phyloP scores from a whole-genome alignment of 2,329 filamentous ascomycete genomes.

The Daldinia sp. region DNA sequence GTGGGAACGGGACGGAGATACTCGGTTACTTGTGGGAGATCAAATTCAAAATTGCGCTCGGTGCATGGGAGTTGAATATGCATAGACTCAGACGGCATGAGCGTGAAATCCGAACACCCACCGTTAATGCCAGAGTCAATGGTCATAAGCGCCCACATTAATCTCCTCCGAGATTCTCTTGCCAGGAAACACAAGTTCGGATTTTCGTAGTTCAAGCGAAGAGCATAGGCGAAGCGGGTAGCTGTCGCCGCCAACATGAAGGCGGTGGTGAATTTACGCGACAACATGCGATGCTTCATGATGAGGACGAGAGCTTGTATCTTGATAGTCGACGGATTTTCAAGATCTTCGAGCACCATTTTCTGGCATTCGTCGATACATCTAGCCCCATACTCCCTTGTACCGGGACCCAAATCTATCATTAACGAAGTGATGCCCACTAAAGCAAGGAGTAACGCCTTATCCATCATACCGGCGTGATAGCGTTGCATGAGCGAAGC shows the following conservation, averaged over 20 bases:
- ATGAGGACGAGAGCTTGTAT: slow-evolving; percentile 58
- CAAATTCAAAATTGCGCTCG: slow-evolving; percentile 63
- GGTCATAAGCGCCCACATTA: slow-evolving; percentile 60
- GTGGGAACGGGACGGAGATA: slow-evolving; percentile 53
- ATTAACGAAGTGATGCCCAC: slow-evolving; percentile 65
- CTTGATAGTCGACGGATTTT: slow-evolving; percentile 64
- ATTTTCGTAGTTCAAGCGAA: slow-evolving; percentile 60
- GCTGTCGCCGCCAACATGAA: slow-evolving; percentile 58
- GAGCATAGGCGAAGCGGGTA: slow-evolving; percentile 57
- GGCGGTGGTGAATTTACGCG: slow-evolving; percentile 55
- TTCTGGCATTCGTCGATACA: slow-evolving; percentile 64
- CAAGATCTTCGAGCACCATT: slow-evolving; percentile 61
- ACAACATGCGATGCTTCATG: slow-evolving; percentile 58
- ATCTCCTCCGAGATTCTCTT: slow-evolving; percentile 44
- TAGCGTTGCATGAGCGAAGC: slow-evolving; percentile 68
- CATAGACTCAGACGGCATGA: slow-evolving; percentile 55
- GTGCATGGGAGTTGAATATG: slow-evolving; percentile 59
- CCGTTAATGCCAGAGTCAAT: slow-evolving; percentile 58
- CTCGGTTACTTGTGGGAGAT: slow-evolving; percentile 63
- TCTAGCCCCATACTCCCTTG: slow-evolving; percentile 60
- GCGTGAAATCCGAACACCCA: slow-evolving; percentile 56
- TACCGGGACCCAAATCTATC: slow-evolving; percentile 62
- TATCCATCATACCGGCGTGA: slow-evolving; percentile 64
- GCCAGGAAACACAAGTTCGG: slow-evolving; percentile 53
- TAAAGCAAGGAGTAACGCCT: slow-evolving; percentile 61